Conservation (phyloP, 257 asterid species). For the Echites panduratus region DNA sequence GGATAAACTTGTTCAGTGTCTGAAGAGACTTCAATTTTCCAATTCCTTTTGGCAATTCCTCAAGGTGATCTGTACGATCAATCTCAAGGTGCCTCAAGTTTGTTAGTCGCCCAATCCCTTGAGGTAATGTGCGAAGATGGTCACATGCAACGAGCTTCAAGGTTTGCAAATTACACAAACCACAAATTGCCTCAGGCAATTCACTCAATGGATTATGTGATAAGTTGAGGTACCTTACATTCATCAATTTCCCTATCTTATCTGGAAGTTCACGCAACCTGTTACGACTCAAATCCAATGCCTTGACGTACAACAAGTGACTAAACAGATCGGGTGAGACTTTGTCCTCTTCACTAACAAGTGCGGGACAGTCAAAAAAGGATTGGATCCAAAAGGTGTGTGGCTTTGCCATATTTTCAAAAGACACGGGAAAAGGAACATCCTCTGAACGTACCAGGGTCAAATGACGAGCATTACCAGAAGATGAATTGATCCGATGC, state of each 20-base stretch:
- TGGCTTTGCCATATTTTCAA: slow-evolving; percentile 34
- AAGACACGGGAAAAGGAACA: slow-evolving; percentile 32
- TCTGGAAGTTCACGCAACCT: slow-evolving; percentile 44
- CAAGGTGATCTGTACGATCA: slow-evolving; percentile 40
- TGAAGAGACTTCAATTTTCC: slow-evolving; percentile 38
- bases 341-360: slow-evolving; percentile 37
- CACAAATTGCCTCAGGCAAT: slow-evolving; percentile 46
- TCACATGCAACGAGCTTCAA: slow-evolving; percentile 50
- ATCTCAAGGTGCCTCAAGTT: slow-evolving; percentile 59
- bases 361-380: slow-evolving; percentile 52
- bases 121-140: slow-evolving; percentile 41
- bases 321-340: slow-evolving; percentile 37
- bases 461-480: slow-evolving; percentile 36
- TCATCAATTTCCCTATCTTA: slow-evolving; percentile 37
- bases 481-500: slow-evolving; percentile 23
- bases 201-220: slow-evolving; percentile 63
- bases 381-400: slow-evolving; percentile 66
- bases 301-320: slow-evolving; percentile 25
- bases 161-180: slow-evolving; percentile 46
- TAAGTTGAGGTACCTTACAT: slow-evolving; percentile 51
- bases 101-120: slow-evolving; percentile 25
- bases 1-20: slow-evolving; percentile 53
- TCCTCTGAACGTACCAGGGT: slow-evolving; percentile 54
- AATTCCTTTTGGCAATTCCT: slow-evolving; percentile 54
- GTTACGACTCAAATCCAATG: slow-evolving; percentile 62